phyloP scores from a whole-genome alignment of 768 basidiomycete species.

The Serendipita indica region DNA sequence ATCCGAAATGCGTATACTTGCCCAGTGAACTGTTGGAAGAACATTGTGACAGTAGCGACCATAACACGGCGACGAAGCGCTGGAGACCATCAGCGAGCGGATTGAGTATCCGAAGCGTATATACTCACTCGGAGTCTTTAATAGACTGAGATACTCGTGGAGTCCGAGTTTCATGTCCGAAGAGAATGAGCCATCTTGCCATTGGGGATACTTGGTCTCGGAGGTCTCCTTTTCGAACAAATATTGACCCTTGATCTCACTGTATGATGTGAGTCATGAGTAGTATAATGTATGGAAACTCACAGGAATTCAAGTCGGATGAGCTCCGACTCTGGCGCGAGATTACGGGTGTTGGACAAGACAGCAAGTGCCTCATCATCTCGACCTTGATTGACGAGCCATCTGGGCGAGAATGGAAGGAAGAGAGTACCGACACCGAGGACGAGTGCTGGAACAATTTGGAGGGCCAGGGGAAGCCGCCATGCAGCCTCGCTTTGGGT shows the following conservation, averaged over 20 bases:
- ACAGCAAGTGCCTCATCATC: slow-evolving; percentile 58
- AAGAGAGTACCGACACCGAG: slow-evolving; percentile 57
- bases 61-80: slow-evolving; percentile 42
- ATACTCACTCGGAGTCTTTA: slow-evolving; percentile 32
- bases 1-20: neutral
- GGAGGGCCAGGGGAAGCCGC: slow-evolving; percentile 59
- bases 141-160: slow-evolving; percentile 44
- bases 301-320: slow-evolving; percentile 63
- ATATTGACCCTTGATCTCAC: slow-evolving; percentile 60
- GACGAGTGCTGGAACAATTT: slow-evolving; percentile 57
- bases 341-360: slow-evolving; percentile 42
- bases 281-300: slow-evolving; percentile 18
- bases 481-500: slow-evolving; percentile 47
- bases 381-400: slow-evolving; percentile 64
- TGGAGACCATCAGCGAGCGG: neutral
- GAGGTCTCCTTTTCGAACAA: slow-evolving; percentile 56
- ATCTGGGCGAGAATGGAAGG: slow-evolving; percentile 69
- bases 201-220: slow-evolving; percentile 41
- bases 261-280: slow-evolving; percentile 16
- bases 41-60: slow-evolving; percentile 53
- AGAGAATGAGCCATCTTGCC: slow-evolving; percentile 41
- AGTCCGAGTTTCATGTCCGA: slow-evolving; percentile 50
- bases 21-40: slow-evolving; percentile 76
- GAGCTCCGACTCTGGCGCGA: slow-evolving; percentile 42
- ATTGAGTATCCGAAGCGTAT: neutral